Evolutionary conservation across 495 filamentous ascomycete genomes (phyloP), one percentile per base, ranked within the genome.

Genomic region (Glonium stellatum): DNA sequence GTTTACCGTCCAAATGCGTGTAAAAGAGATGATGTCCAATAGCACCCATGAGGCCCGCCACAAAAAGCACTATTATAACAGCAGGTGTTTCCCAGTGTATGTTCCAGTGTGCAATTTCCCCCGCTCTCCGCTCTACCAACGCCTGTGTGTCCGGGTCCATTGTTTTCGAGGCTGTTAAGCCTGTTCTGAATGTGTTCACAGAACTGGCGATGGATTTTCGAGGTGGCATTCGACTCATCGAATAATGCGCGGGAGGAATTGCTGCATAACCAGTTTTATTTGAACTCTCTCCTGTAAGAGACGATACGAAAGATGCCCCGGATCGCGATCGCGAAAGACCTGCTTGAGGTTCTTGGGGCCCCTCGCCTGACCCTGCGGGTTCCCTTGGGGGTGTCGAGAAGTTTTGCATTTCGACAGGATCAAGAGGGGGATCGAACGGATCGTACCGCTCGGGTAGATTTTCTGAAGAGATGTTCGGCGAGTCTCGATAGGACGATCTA

Each of bases 1-100:
- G 49, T 44, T 69, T 65, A n/a, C 69, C 74, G 49, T 76, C 52
- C 34, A 76, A 50, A 31, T 55, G 62, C 4, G 27, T 50, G 52
- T 76, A 75, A 54, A 75, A 75, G 13, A 70, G 49, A 56, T 76
- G 74, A 63, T 76, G 74, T 23, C 64, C 67, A 1, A 76, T 5
- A 22, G 72, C 69, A 18, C 67, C 72, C 34, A 68, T 22, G 8
- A 75, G 51, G 3, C 74, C 74, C 4, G 60, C 51, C 13, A 76
- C 11, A 22, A 73, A 68, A 25, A 76, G 54, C 1, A 44, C 55
- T 37, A 72, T 53, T 65, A 73, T 74, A 11, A 65, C 22, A 1
- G 68, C 61, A 4, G 74, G 74, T n/a, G 71, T 63, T 22, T 63
- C 63, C 72, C 72, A 76, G 58, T 76, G 73, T 27, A 76, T 67